Base-by-base conservation (phyloP, 2,329 filamentous ascomycete genomes). In the Sporothrix pallida region DNA sequence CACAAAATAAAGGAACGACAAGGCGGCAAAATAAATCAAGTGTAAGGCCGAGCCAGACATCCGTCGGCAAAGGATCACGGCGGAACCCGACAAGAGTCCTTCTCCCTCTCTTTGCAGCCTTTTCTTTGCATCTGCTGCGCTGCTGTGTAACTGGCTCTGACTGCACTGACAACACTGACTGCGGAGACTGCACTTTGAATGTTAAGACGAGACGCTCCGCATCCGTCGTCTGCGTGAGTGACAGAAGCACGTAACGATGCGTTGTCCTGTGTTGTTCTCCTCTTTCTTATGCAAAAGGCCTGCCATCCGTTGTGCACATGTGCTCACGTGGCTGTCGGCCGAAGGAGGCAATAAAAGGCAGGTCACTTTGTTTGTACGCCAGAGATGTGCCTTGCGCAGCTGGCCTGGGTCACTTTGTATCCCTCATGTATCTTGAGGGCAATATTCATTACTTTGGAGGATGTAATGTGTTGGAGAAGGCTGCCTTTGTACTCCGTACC, bases 321-420 rank as follows among this genome's bases (percentile, higher is more conserved):
- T 65, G 62, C 15, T n/a, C n/a, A n/a, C 42, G 42, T 65, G 42
- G 62, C 42, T 10, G n/a, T 44, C 62, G 63, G 63, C 44, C 20
- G 44, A 67, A 67, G 46, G 23, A 67, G 63, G 44, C 20, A 67
- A 50, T 31, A 67, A 67, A 31, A 67, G 63, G 63, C 63, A 67
- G 23, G 44, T 20, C 63, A 50, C 63, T 48, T 67, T 26, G 10
- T 23, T 23, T 46, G 60, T 48, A 48, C 62, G 20, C 62, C n/a
- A n/a, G 13, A 52, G 2, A 23, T 52, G 44, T 50, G 62, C 17
- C 62, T 20, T 67, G n/a, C 26, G n/a, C 42, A 26, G 62, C 62
- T 48, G 42, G 60, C n/a, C 37, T 65, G 37, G 37, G 13, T 37
- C 60, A 63, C 10, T n/a, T 62, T 20, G 37, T 17, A 17, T 12